Conservation (phyloP, 2,329 filamentous ascomycete species). For the Acrocalymma vagum region DNA sequence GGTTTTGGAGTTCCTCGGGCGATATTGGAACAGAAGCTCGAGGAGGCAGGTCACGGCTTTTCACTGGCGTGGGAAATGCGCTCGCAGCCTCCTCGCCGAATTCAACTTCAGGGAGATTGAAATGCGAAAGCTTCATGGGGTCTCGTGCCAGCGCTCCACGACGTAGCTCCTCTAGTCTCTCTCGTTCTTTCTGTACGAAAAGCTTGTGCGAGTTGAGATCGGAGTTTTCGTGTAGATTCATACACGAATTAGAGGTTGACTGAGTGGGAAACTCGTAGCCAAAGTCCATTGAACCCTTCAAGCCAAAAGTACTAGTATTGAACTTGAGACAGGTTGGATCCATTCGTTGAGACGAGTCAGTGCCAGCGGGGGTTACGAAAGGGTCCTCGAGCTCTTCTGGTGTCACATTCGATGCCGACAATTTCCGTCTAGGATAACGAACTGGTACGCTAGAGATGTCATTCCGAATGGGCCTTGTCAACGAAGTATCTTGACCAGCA, state of each 20-base stretch:
- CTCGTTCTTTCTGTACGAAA: constrained; percentile 15
- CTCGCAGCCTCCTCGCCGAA: constrained; percentile 32
- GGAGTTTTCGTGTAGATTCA: neutral
- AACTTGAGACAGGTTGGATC: constrained; percentile 1
- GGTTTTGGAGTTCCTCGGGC: constrained; percentile 14
- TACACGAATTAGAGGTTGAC: neutral
- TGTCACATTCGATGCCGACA: neutral
- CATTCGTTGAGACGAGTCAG: constrained; percentile 4
- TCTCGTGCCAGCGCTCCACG: constrained; percentile 6
- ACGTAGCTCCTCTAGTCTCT: constrained; percentile 14
- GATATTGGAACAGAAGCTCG: constrained; percentile 6
- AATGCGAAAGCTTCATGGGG: constrained; percentile 3
- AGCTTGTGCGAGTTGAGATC: constrained; percentile 7
- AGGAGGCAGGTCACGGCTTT: neutral
- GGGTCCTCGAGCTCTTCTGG: constrained; percentile 34
- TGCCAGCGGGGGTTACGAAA: constrained; percentile 23
- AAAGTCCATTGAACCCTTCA: constrained; percentile 31
- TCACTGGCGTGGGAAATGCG: constrained; percentile 2
- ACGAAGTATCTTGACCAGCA: neutral
- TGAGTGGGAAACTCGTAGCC: constrained; percentile 34
- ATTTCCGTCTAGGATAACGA: constrained; percentile 1
- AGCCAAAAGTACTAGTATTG: neutral
- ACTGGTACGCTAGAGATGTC: constrained; percentile 4
- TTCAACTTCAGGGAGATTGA: constrained; percentile 22
- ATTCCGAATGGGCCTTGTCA: no score